Base-by-base conservation (phyloP, 192 early-diverging fungal genomes). In the Phycomyces blakesleeanus region DNA sequence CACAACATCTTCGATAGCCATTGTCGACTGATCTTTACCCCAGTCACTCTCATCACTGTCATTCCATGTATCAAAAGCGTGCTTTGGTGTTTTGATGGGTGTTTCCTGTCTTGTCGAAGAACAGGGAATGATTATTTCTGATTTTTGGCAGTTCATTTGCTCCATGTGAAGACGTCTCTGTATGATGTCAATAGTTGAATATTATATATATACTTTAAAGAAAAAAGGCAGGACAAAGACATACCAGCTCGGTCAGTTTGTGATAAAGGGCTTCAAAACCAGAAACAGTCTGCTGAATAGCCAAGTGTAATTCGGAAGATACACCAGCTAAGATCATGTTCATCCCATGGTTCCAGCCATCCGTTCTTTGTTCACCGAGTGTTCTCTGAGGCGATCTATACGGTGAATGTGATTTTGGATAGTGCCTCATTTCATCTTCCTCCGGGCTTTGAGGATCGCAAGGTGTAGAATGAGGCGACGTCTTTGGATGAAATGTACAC, bases 221-320 rank as follows among this genome's bases (percentile, higher is more conserved):
- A 53, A 53, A 53, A 53, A 25, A 9, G 16, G 24, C 20, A 34
- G 18, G 16, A 18, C 1, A 47, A 41, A 5, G 27, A 51, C 59
- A 51, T 61, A 61, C 59, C 44, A 61, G 27, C 20, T 61, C 59
- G 25, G 51, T 49, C 59, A 61, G 47, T 9, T 61, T 61, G 47
- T 61, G 59, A 8, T 49, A 61, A 42, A 61, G 47, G 26, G 34
- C 37, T 34, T 61, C 59, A 27, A 51, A 61, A 6, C 25, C 49
- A 51, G 29, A 50, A 5, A 61, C 59, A 11, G 18, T 51, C 29
- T 51, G 59, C 18, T 61, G 49, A 20, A 61, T 50, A 14, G 59
- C 59, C 37, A 26, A 9, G 37, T 51, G 34, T 7, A 61, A 27
- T 15, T 61, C 59, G 24, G 29, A 29, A 5, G 59, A 49, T 51